These are phyloP conservation scores for Fusarium floridanum DNA, from an alignment of 2,329 filamentous ascomycete genomes.

Conservation along the genomic window DNA sequence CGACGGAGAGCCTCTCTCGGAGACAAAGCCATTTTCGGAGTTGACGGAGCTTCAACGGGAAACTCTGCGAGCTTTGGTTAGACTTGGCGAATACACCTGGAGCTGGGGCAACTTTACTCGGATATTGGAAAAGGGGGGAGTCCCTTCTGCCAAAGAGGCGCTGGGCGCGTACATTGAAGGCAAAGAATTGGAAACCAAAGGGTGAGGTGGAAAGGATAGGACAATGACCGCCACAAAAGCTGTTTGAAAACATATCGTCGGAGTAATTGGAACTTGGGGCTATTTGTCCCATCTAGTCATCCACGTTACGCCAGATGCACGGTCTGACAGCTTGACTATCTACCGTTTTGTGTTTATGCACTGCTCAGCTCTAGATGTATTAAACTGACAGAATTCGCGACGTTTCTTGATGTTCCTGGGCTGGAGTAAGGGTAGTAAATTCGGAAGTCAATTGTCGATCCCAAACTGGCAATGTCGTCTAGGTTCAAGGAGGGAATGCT, in stretches of 20 bases:
- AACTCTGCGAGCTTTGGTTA: neutral
- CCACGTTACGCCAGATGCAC: too few species aligned
- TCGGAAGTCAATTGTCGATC: neutral
- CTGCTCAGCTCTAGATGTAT: too few species aligned
- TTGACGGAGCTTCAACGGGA: neutral
- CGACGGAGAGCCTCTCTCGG: neutral
- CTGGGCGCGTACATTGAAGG: neutral
- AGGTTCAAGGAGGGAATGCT: neutral
- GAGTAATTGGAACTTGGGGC: neutral
- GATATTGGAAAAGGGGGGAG: neutral
- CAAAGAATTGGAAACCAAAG: neutral
- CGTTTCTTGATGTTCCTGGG: neutral
- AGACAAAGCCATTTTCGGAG: neutral
- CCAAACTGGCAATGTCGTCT: neutral
- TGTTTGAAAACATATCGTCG: neutral
- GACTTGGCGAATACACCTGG: neutral
- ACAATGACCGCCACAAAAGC: neutral
- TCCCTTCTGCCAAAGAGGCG: neutral
- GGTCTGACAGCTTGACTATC: too few species aligned
- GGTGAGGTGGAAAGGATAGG: neutral
- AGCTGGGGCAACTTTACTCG: neutral
- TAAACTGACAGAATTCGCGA: too few species aligned
- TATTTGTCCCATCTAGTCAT: too few species aligned
- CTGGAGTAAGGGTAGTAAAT: neutral
- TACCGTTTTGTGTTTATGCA: too few species aligned